Evolutionary conservation across 805 yeast species (phyloP).

Genomic region (Saccharomycopsis javanensis): DNA sequence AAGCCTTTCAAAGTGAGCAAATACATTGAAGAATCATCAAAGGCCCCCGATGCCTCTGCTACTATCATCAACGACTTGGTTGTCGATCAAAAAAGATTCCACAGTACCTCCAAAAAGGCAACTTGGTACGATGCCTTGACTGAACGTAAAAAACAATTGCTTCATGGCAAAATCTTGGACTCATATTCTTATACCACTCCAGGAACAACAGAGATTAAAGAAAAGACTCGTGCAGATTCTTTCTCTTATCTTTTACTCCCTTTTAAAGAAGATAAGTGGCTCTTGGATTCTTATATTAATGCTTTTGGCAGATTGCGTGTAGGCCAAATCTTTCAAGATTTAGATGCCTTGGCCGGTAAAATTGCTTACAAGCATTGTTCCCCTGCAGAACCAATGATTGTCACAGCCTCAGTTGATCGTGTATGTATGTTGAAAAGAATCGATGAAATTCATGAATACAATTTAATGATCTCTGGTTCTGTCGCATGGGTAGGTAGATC

Average conservation of each 20-base stretch:
- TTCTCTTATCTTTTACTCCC: conserved; percentile 64
- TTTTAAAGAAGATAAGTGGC: conserved; percentile 71
- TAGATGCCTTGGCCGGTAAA: conserved; percentile 89
- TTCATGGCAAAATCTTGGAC: conserved; percentile 65
- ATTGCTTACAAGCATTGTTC: conserved; percentile 86
- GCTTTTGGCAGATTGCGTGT: conserved; percentile 87
- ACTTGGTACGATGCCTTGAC: conserved; percentile 84
- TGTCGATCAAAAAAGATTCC: conserved; percentile 12
- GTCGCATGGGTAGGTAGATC: conserved; percentile 94
- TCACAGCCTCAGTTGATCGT: conserved; percentile 90
- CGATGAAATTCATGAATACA: conserved; percentile 64
- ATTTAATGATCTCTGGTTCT: conserved; percentile 78
- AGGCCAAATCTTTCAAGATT: conserved; percentile 89
- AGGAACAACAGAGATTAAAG: conserved; percentile 57
- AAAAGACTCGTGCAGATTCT: conserved; percentile 70
- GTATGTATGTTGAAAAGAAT: conserved; percentile 78
- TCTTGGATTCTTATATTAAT: conserved; percentile 80
- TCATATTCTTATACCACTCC: conserved; percentile 65
- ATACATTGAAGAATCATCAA: conserved; percentile 15
- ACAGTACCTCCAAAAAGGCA: conserved; percentile 28
- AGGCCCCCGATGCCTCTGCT: conserved; percentile 19
- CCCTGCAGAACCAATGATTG: conserved; percentile 95
- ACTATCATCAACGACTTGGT: conserved; percentile 16
- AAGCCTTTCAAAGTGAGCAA: conserved; percentile 6
- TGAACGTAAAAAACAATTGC: conserved; percentile 59